Evolutionary conservation across 352 stramenopile genomes (phyloP).

Genomic region (Thalassiosira livingstoniorum): DNA sequence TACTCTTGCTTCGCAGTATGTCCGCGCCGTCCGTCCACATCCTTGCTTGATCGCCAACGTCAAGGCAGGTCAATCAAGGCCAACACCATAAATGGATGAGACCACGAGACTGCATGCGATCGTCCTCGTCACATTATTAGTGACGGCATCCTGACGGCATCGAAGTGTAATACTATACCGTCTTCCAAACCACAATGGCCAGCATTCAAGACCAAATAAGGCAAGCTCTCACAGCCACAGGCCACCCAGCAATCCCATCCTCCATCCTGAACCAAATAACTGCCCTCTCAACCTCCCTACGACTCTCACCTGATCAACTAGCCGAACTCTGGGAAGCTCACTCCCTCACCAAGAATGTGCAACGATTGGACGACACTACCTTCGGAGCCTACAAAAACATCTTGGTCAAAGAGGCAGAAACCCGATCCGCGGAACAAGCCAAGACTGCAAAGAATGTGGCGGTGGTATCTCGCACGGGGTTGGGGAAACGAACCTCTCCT

Average conservation of each 20-base stretch:
- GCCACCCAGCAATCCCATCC: slow-evolving; percentile 4
- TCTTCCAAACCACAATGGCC: too few relatives aligned
- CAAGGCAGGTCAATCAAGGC: too few relatives aligned
- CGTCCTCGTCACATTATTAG: too few relatives aligned
- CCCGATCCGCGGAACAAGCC: not conserved
- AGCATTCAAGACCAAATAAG: slow-evolving; percentile 6
- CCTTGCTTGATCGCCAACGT: too few relatives aligned
- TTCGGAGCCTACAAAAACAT: slow-evolving; percentile 63
- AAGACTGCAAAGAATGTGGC: not conserved
- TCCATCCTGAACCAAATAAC: slow-evolving; percentile 16
- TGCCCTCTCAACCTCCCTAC: slow-evolving; percentile 38
- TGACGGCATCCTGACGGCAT: too few relatives aligned
- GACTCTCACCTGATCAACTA: slow-evolving; percentile 59
- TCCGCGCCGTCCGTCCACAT: too few relatives aligned
- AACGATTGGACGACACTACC: slow-evolving; percentile 54
- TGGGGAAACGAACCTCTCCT: slow-evolving; percentile 44
- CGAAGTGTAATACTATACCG: too few relatives aligned
- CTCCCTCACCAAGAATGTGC: slow-evolving; percentile 67
- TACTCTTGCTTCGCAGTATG: too few relatives aligned
- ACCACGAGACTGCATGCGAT: too few relatives aligned
- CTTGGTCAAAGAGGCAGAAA: slow-evolving; percentile 33
- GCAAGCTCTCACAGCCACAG: not conserved
- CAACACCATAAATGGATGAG: too few relatives aligned
- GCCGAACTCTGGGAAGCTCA: slow-evolving; percentile 74
- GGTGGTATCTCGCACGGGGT: slow-evolving; percentile 11